These are phyloP conservation scores for Calonectria pauciramosa DNA, from an alignment of 2,329 filamentous ascomycete genomes.

Conservation along the genomic window DNA sequence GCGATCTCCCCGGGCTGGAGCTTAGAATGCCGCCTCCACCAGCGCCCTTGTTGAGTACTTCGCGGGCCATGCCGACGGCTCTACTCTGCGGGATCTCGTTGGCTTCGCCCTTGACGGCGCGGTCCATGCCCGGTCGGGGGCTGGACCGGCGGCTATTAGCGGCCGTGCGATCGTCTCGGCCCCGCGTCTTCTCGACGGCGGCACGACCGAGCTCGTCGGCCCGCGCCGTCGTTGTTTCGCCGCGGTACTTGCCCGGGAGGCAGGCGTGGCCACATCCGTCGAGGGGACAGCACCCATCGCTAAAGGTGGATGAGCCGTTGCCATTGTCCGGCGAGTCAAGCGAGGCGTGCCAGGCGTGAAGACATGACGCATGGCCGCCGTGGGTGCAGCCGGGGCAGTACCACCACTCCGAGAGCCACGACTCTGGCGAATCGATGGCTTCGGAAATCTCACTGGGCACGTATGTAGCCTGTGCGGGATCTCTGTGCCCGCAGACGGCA, in stretches of 20 bases:
- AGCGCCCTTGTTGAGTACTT: constrained; percentile 58
- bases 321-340: constrained; percentile 34
- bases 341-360: constrained; percentile 70
- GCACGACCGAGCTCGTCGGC: constrained; percentile 67
- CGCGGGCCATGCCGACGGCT: constrained; percentile 72
- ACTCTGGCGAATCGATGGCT: constrained; percentile 41
- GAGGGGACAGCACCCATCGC: constrained; percentile 73
- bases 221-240: constrained; percentile 59
- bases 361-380: constrained; percentile 72
- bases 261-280: constrained; percentile 76
- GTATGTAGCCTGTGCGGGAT: constrained; percentile 59
- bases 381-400: constrained; percentile 74
- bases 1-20: constrained; percentile 61
- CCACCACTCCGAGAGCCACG: constrained; percentile 67
- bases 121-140: constrained; percentile 41
- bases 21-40: constrained; percentile 58
- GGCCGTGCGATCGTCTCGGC: constrained; percentile 41
- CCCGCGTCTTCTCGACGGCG: constrained; percentile 56
- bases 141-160: constrained; percentile 48
- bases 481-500: constrained; percentile 70
- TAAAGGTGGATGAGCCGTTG: constrained; percentile 49
- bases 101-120: constrained; percentile 58
- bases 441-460: constrained; percentile 49
- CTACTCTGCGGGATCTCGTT: constrained; percentile 71
- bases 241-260: constrained; percentile 68